Percentiles rank a stretch among this genome's conserved stretches.
These are phyloP conservation scores for Pleurostoma richardsiae DNA, from an alignment of 2,329 filamentous ascomycete species.

Conservation along the genomic window DNA sequence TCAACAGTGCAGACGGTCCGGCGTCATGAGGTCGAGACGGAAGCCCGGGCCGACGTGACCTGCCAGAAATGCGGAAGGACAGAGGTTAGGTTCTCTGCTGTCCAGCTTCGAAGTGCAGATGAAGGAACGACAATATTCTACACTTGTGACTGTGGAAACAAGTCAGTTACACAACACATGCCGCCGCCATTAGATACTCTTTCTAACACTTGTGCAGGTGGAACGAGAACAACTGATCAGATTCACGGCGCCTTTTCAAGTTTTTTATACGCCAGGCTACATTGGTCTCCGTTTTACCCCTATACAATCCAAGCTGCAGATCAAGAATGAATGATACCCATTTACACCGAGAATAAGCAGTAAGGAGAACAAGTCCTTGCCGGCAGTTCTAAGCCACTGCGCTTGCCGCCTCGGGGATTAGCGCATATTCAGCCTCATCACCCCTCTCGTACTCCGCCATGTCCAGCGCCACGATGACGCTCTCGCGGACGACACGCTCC, in stretches of 20 bases:
- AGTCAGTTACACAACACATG: conserved; percentile 46
- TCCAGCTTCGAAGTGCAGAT: conserved; percentile 87
- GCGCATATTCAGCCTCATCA: conserved; percentile 83
- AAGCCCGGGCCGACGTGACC: conserved; percentile 59
- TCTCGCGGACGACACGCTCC: conserved; percentile 90
- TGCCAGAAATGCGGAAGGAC: conserved; percentile 78
- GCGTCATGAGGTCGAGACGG: conserved; percentile 70
- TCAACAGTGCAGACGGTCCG: conserved; percentile 83
- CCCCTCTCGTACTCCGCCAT: conserved; percentile 97
- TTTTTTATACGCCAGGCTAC: neutral
- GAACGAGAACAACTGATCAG: conserved; percentile 55
- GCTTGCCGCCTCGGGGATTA: conserved; percentile 64
- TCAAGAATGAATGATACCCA: neutral
- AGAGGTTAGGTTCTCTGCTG: conserved; percentile 78
- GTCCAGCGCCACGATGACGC: conserved; percentile 89
- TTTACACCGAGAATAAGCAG: neutral
- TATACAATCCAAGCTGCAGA: neutral
- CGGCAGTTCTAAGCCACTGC: conserved; percentile 24
- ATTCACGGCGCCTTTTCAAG: neutral
- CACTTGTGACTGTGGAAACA: conserved; percentile 79
- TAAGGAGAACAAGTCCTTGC: neutral
- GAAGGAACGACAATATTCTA: conserved; percentile 94
- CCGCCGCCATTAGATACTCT: conserved; percentile 8
- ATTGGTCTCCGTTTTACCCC: neutral
- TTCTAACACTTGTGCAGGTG: conserved; percentile 29